A percentile compares a stretch with the other conserved stretches of the same genome.
phyloP scores from a whole-genome alignment of 129 eudicot genomes.

The Helichrysum umbraculigerum region DNA sequence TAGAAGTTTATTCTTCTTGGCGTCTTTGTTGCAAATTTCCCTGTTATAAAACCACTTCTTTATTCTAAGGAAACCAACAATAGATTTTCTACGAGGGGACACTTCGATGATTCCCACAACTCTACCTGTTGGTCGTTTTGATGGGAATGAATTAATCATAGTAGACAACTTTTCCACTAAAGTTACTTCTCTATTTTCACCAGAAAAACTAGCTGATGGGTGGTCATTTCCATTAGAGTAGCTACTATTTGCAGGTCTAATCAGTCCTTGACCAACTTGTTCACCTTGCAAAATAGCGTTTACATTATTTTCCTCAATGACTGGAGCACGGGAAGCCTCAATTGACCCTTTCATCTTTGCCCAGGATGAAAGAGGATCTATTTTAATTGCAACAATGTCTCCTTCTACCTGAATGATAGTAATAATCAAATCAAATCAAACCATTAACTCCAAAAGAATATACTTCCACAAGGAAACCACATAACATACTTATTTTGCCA shows the following conservation, averaged over 20 bases:
- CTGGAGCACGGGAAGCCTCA: conserved; percentile 32
- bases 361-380: conserved; percentile 72
- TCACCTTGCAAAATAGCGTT: conserved; percentile 27
- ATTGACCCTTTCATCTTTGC: conserved; percentile 72
- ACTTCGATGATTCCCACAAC: conserved; percentile 75
- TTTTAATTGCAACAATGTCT: conserved; percentile 67
- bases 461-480: conserved; percentile 1
- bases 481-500: background rate
- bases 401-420: conserved; percentile 63
- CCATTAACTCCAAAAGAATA: background rate
- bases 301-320: conserved; percentile 21
- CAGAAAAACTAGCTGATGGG: conserved; percentile 27
- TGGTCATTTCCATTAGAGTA: conserved; percentile 24
- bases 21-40: conserved; percentile 41
- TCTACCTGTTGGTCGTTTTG: conserved; percentile 86
- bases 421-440: conserved; percentile 21
- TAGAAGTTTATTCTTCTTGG: conserved; percentile 41
- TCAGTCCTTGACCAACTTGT: conserved; percentile 21
- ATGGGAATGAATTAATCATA: conserved; percentile 41
- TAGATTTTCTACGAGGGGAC: conserved; percentile 60
- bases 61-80: conserved; percentile 72
- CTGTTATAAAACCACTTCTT: conserved; percentile 50
- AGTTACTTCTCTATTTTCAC: conserved; percentile 31
- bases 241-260: conserved; percentile 30
- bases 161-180: conserved; percentile 54